Conservation (phyloP, 805 yeast genomes). For the Lachancea fermentati region DNA sequence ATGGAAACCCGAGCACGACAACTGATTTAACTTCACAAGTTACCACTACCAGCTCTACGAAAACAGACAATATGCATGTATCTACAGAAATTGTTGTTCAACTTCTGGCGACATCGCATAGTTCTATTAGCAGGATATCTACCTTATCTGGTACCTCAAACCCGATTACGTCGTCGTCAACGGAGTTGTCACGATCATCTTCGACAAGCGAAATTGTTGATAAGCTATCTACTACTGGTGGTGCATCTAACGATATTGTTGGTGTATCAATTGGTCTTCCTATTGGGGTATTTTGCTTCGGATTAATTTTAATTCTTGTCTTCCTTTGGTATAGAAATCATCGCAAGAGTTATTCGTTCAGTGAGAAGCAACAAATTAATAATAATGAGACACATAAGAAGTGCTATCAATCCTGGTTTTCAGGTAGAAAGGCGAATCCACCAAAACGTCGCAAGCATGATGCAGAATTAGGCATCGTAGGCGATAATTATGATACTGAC, state of each 20-base stretch:
- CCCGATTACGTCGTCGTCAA: background rate
- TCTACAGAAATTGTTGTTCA: background rate
- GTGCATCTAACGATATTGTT: slow-evolving; percentile 14
- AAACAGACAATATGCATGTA: background rate
- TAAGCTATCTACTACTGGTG: slow-evolving; percentile 5
- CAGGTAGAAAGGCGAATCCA: background rate
- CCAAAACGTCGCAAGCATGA: background rate
- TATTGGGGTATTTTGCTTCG: slow-evolving; percentile 24
- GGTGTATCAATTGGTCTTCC: slow-evolving; percentile 32
- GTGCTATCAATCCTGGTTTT: background rate
- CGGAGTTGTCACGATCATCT: background rate
- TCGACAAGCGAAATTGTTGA: slow-evolving; percentile 1
- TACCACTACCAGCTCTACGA: background rate
- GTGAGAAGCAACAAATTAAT: too few relatives aligned
- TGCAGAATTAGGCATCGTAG: background rate
- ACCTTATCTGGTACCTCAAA: background rate
- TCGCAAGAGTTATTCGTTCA: background rate
- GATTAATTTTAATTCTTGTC: slow-evolving; percentile 16
- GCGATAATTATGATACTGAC: background rate
- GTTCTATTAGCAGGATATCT: background rate
- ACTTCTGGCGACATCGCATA: background rate
- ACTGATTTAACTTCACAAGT: background rate
- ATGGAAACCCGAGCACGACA: background rate
- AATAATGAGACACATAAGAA: background rate
- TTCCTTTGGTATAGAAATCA: slow-evolving; percentile 9